Percentiles rank a stretch among this genome's conserved stretches.
Conservation (phyloP, 306 rosid genomes). For the apple (Malus domestica) region DNA sequence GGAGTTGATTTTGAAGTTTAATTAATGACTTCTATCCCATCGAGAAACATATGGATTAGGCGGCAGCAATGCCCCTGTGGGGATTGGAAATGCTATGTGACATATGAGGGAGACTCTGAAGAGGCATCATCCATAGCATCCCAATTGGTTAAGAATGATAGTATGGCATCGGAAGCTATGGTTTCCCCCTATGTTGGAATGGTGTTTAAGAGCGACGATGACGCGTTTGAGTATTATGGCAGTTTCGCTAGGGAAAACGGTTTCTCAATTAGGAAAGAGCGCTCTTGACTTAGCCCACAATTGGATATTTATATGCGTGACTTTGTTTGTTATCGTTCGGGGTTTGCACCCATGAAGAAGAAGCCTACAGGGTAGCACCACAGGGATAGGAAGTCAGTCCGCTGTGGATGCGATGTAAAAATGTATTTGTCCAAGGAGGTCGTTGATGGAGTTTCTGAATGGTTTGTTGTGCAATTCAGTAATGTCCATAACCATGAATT, state of each 20-base stretch:
- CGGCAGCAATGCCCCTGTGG: conserved; percentile 97
- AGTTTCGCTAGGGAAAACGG: conserved; percentile 82
- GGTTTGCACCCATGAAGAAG: conserved; percentile 84
- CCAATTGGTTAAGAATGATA: conserved; percentile 48
- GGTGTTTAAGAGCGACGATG: conserved; percentile 86
- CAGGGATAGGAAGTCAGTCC: conserved; percentile 83
- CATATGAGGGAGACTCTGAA: conserved; percentile 60
- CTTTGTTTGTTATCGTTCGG: conserved; percentile 92
- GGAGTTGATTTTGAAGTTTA: neutral
- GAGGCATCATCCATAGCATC: conserved; percentile 50
- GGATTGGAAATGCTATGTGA: conserved; percentile 90
- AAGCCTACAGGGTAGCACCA: conserved; percentile 78
- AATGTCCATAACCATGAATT: conserved; percentile 89
- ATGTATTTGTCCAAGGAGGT: conserved; percentile 91
- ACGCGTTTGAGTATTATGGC: conserved; percentile 88
- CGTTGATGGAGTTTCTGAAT: conserved; percentile 70
- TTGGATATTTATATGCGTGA: conserved; percentile 89
- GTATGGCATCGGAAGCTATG: conserved; percentile 45
- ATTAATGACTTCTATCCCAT: conserved; percentile 51
- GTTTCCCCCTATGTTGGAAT: conserved; percentile 89
- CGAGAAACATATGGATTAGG: conserved; percentile 75
- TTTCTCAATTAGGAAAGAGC: conserved; percentile 82
- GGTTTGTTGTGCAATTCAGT: conserved; percentile 92
- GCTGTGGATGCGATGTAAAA: conserved; percentile 97
- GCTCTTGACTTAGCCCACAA: conserved; percentile 89